Evolutionary conservation across 1,139 yeast species (phyloP).

Genomic region (Taphrina pruni): DNA sequence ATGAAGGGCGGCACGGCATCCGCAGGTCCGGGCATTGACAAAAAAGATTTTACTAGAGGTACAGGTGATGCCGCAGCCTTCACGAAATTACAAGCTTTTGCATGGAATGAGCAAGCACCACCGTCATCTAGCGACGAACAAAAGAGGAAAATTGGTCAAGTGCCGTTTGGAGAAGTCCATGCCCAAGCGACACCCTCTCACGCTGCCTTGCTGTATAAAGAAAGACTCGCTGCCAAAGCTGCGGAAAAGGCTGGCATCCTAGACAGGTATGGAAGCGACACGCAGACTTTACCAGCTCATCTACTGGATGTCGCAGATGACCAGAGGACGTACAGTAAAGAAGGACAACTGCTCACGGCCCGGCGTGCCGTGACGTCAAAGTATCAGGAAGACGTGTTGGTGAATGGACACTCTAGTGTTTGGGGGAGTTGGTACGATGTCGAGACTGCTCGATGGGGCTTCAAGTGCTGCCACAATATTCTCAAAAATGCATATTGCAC

Average conservation of each 20-base stretch:
- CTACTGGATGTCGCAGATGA: constrained; percentile 41
- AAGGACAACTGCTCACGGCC: constrained; percentile 33
- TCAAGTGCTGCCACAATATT: constrained; percentile 56
- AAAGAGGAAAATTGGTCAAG: constrained; percentile 7
- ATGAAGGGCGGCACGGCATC: constrained; percentile 51
- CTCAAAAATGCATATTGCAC: constrained; percentile 53
- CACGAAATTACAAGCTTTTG: constrained; percentile 44
- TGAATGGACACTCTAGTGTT: constrained; percentile 56
- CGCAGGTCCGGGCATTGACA: constrained; percentile 24
- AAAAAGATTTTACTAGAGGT: constrained; percentile 60
- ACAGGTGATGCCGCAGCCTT: constrained; percentile 55
- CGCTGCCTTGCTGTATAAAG: constrained; percentile 57
- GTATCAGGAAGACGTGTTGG: constrained; percentile 55
- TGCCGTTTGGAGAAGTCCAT: constrained; percentile 49
- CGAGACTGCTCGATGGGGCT: constrained; percentile 60
- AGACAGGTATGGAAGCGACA: constrained; percentile 21
- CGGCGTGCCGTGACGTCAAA: constrained; percentile 34
- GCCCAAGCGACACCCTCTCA: constrained; percentile 69
- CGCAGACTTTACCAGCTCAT: constrained; percentile 27
- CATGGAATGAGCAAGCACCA: constrained; percentile 56
- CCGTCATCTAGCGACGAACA: constrained; percentile 49
- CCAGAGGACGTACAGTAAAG: constrained; percentile 43
- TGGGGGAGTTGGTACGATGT: constrained; percentile 59
- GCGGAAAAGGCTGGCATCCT: constrained; percentile 51
- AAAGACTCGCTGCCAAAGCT: constrained; percentile 53